Evolutionary conservation across 495 filamentous ascomycete species (phyloP), one percentile per base, ranked within the genome.

Genomic region (Collariella sp.): DNA sequence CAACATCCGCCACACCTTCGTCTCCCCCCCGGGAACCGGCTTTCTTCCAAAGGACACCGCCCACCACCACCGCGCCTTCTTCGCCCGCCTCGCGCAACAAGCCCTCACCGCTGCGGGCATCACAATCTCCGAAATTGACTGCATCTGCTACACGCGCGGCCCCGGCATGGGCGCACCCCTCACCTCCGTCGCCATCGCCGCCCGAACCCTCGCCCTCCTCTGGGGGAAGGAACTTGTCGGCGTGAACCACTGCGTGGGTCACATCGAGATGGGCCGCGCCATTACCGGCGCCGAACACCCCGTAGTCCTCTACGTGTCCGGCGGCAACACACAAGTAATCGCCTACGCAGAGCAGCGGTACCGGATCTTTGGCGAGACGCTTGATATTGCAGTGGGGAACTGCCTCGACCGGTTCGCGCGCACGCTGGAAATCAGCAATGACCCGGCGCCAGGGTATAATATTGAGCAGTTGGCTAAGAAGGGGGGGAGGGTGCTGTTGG

Each of bases 1-100:
- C 63, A 98, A 98, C 71, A 80, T 98, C 64, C 84, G 93, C 16
- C 87, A 97, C 76, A 98, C 93, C 24, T 97, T 88, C 71, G 76
- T 85, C 59, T 87, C 91, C 23, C 93, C 93, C 9, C 89, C 93
- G 1, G 93, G 93, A 19, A 87, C 89, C 50, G 93, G 93, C 2
- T 98, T 98, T 67, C 82, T 97, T 15, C 93, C 93, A 29, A 96
- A 96, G 66, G 93, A 97, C 72, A 95, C 90, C 0, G 93, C 93
- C 5, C 80, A 80, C 13, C 93, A 98, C 70, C 93, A 98, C 77
- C 83, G 93, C 33, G 61, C 81, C 54, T 90, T 84, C 85, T 83
- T 96, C 55, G 84, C 93, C 7, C 78, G 79, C 38, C 68, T 97
- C 2, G 83, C 94, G 34, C 87, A 84, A 56, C 76, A 83, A 45